Base-by-base conservation (phyloP, 306 rosid genomes). In the Pyrus bretschneideri region DNA sequence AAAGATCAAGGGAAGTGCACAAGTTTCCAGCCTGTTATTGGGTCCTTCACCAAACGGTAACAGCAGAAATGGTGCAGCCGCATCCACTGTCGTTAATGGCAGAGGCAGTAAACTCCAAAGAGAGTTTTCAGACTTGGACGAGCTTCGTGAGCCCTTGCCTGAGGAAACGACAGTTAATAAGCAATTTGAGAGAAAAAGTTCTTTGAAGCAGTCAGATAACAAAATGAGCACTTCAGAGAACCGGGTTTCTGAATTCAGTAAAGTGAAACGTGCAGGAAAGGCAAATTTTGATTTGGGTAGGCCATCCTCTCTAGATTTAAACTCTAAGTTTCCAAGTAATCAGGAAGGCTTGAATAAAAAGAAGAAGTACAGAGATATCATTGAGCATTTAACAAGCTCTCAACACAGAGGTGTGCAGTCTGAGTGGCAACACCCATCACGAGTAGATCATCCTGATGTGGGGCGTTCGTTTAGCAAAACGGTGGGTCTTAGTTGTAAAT, bases 111-210 rank as follows among this genome's bases (percentile, higher is more conserved):
- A 77, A 70, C 98, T 95, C 81, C 97, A 89, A 81, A 83, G 98
- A 88, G 97, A 90, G 86, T 79, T 77, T 83, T 95, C 99, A 73
- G 99, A 95, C 77, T 85, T 90, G 86, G 97, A 95, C 13, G 97
- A 95, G 86, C 90, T 95, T 80, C 97, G 97, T 69, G 97, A 94
- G 80, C 90, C 93, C 44, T 78, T 87, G 71, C 87, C 91, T 3
- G 99, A 92, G 79, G 97, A 87, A 71, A 78, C 83, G 69, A 82
- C 72, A 19, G 83, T 63, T 49, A 81, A 85, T 79, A 95, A 86
- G 83, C 92, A 87, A 81, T 85, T 92, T 83, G 98, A 95, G 42
- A 86, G 89, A 71, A 95, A 81, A 84, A 80, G 80, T 76, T 89
- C 97, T 11, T 91, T 82, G 77, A 95, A 86, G 82, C 93, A 51